Evolutionary conservation across 2,329 filamentous ascomycete genomes (phyloP).

Genomic region (Pseudogymnoascus sp.): DNA sequence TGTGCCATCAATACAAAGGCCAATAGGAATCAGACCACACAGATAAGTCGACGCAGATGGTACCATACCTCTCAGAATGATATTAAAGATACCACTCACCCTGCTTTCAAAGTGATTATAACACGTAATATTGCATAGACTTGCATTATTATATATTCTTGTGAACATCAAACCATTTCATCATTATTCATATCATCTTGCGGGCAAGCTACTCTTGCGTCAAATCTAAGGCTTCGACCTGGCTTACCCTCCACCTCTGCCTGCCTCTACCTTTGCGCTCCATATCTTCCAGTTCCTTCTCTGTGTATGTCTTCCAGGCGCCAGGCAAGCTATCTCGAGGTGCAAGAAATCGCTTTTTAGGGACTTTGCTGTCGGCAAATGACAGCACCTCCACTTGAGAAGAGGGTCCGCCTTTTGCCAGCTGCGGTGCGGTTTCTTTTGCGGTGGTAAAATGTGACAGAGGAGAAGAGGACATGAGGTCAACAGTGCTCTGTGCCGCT

Average conservation of each 20-base stretch:
- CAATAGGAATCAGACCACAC: constrained; percentile 1
- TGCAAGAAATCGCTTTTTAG: constrained; percentile 23
- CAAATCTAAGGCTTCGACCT: constrained; percentile 25
- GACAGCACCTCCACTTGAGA: neutral
- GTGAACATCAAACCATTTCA: neutral
- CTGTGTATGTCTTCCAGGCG: constrained; percentile 27
- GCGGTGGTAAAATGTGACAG: neutral
- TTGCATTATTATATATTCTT: neutral
- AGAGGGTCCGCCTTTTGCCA: neutral
- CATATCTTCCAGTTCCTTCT: constrained; percentile 14
- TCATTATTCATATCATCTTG: neutral
- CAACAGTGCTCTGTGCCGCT: neutral
- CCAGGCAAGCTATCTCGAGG: constrained; percentile 31
- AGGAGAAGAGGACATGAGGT: neutral
- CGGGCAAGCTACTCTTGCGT: constrained; percentile 7
- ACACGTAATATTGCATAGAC: neutral
- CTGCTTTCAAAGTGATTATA: neutral
- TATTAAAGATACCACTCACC: neutral
- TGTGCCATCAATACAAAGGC: constrained; percentile 6
- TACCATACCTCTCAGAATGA: constrained; percentile 3
- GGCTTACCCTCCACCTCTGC: constrained; percentile 19
- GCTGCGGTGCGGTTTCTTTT: neutral
- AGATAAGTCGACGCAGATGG: neutral
- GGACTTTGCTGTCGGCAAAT: neutral
- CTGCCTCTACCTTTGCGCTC: constrained; percentile 1